A percentile compares a stretch with the other conserved stretches of the same genome.
Conservation (phyloP, 176 grass and related monocot genomes). For the Avena insularis region DNA sequence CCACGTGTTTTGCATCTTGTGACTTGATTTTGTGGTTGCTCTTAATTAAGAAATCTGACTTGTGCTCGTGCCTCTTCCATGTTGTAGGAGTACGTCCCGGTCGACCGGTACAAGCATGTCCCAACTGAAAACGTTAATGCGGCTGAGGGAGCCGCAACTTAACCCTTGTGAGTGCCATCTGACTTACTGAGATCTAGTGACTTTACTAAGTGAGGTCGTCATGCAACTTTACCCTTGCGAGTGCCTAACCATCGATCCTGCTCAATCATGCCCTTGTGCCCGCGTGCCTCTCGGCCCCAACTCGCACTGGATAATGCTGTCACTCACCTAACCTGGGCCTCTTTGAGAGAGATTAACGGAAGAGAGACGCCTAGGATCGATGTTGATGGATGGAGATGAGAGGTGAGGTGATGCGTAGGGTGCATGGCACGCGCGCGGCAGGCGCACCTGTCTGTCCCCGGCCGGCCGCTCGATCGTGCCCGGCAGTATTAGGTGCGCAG, state of each 20-base stretch:
- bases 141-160: slow-evolving; percentile 13
- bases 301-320: slow-evolving; percentile 49
- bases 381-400: not conserved
- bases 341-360: not conserved
- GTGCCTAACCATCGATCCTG: not conserved
- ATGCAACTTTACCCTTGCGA: no score
- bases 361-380: not conserved
- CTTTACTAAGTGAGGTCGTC: no score
- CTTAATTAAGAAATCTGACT: not conserved
- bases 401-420: not conserved
- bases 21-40: no score
- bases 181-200: no score
- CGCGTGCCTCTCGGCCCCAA: slow-evolving; percentile 58
- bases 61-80: slow-evolving; percentile 26
- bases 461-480: not conserved
- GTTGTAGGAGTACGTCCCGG: not conserved
- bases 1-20: no score
- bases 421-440: not conserved
- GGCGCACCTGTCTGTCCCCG: slow-evolving; percentile 26
- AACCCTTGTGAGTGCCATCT: no score
- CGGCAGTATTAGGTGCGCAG: slow-evolving; percentile 38
- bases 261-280: not conserved
- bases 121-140: slow-evolving; percentile 42
- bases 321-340: slow-evolving; percentile 58
- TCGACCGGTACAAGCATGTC: not conserved